Conservation (phyloP, 768 basidiomycete species). For the Boletus sp. region DNA sequence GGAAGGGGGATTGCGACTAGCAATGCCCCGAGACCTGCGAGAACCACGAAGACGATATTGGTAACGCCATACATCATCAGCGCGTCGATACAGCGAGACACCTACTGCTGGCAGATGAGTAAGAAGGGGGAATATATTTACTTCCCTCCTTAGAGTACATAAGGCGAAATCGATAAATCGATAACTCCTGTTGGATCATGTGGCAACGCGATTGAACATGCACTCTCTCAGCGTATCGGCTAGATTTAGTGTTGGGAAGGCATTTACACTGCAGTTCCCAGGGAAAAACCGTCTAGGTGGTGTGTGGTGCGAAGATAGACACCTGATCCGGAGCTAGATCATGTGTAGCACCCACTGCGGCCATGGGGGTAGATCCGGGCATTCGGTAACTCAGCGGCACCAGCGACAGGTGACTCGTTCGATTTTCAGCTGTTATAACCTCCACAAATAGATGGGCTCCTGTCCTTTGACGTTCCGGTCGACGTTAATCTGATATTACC, state of each 20-base stretch:
- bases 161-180: background rate
- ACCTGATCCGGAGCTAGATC: background rate
- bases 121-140: background rate
- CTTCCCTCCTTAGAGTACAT: background rate
- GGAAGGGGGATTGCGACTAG: slow-evolving; percentile 45
- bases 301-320: background rate
- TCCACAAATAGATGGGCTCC: background rate
- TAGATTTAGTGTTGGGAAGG: background rate
- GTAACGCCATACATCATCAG: slow-evolving; percentile 4
- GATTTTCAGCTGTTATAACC: background rate
- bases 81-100: background rate
- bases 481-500: background rate
- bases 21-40: slow-evolving; percentile 41
- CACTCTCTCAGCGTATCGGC: background rate
- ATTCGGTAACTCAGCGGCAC: background rate
- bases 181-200: background rate
- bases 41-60: slow-evolving; percentile 25
- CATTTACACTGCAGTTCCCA: background rate
- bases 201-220: background rate
- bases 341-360: background rate
- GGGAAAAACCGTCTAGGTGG: background rate
- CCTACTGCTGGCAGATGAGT: background rate
- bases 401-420: background rate
- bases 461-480: background rate
- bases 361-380: background rate